Conservation (phyloP, 139 green algal genomes). For the Mychonastes homosphaera region DNA sequence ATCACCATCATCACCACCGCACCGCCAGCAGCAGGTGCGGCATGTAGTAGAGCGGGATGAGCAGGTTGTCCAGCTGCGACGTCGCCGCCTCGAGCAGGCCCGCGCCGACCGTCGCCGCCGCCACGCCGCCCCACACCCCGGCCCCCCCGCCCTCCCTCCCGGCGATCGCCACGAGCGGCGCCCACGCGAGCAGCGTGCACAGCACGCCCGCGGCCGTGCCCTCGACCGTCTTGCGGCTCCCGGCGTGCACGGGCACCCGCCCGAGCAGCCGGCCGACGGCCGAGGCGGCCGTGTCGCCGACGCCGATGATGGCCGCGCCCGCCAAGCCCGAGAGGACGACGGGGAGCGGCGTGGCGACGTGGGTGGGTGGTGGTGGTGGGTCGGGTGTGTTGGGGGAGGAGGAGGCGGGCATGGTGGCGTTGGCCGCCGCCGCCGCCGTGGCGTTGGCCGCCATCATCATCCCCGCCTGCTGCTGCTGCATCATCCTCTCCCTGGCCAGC, state of each 20-base stretch:
- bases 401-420: no score
- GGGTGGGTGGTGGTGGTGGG: no score
- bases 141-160: background rate
- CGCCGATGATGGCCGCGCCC: constrained; percentile 51
- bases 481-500: no score
- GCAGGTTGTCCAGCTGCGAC: constrained; percentile 70
- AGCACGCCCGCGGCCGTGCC: constrained; percentile 41
- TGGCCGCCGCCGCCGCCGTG: no score
- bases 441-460: no score
- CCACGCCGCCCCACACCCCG: constrained; percentile 11
- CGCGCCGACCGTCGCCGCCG: constrained; percentile 28
- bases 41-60: constrained; percentile 51
- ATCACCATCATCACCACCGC: constrained; percentile 1
- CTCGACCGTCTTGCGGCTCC: constrained; percentile 60
- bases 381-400: no score
- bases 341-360: background rate
- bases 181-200: constrained; percentile 40
- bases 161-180: constrained; percentile 9
- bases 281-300: constrained; percentile 46
- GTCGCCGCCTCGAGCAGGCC: constrained; percentile 63
- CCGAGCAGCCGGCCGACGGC: constrained; percentile 37
- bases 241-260: constrained; percentile 14
- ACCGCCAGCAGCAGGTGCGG: constrained; percentile 23
- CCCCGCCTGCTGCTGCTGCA: no score
- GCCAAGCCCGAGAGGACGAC: constrained; percentile 24